Conservation (phyloP, 2,329 filamentous ascomycete species). For the Xylariaceae sp. region DNA sequence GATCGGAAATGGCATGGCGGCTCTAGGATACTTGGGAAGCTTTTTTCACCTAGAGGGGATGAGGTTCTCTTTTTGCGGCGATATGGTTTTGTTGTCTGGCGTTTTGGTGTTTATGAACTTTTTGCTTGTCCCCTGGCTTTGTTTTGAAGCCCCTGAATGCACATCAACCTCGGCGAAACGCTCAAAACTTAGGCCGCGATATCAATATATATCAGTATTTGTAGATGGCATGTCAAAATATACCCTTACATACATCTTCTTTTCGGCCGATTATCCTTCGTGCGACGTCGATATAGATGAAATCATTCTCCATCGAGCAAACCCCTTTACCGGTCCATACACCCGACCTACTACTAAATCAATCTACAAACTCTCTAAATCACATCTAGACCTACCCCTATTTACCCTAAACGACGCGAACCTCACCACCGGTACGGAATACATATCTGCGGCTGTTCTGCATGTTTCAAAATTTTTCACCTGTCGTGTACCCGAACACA, state of each 20-base stretch:
- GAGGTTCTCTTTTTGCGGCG: background rate
- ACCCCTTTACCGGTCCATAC: too few relatives aligned
- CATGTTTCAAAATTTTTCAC: too few relatives aligned
- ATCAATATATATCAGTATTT: background rate
- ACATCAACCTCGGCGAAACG: background rate
- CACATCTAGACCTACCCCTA: too few relatives aligned
- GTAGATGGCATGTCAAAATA: background rate
- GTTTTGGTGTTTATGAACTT: slow-evolving; percentile 1
- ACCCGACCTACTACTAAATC: too few relatives aligned
- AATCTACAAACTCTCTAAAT: too few relatives aligned
- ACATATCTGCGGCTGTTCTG: too few relatives aligned
- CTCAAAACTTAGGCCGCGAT: background rate
- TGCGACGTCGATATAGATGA: too few relatives aligned
- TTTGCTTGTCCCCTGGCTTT: background rate
- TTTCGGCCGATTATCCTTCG: background rate
- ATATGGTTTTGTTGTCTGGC: slow-evolving; percentile 6
- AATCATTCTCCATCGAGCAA: too few relatives aligned
- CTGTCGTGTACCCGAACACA: too few relatives aligned
- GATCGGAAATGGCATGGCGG: slow-evolving; percentile 1
- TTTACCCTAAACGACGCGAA: too few relatives aligned
- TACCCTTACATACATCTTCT: background rate
- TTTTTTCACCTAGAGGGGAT: background rate
- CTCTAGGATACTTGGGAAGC: background rate
- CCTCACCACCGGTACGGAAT: too few relatives aligned
- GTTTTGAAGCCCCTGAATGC: background rate